Conservation (phyloP, 2,329 filamentous ascomycete species). For the Neocucurbitaria cava region DNA sequence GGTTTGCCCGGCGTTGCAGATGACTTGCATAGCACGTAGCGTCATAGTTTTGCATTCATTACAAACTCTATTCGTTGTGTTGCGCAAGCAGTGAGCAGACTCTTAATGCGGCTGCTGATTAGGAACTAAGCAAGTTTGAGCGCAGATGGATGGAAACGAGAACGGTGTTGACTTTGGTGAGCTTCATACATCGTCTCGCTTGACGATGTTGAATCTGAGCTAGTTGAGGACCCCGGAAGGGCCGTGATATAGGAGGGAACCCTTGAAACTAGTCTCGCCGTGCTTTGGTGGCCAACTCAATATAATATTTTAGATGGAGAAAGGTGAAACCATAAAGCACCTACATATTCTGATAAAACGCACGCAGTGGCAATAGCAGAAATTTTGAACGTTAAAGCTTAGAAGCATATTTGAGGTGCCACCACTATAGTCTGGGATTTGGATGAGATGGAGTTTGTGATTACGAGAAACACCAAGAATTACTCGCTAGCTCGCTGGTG, state of each 20-base stretch:
- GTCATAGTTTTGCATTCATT: constrained; percentile 3
- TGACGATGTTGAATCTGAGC: not conserved
- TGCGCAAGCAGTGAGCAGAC: not conserved
- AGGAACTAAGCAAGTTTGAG: not conserved
- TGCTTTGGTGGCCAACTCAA: too few species aligned
- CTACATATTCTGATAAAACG: too few species aligned
- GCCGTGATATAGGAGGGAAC: not conserved
- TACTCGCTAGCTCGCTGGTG: not conserved
- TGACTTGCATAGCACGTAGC: constrained; percentile 12
- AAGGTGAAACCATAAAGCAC: too few species aligned
- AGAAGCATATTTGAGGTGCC: too few species aligned
- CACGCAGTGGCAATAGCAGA: too few species aligned
- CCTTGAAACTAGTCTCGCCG: too few species aligned
- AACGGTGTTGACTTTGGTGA: not conserved
- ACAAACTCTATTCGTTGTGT: not conserved
- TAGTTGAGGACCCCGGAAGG: too few species aligned
- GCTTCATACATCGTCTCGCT: too few species aligned
- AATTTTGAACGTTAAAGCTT: too few species aligned
- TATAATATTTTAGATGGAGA: too few species aligned
- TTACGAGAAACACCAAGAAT: not conserved
- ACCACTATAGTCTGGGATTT: too few species aligned
- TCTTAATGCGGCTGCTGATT: not conserved
- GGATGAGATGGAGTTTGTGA: too few species aligned
- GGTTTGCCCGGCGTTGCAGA: constrained; percentile 9
- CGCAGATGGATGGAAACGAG: not conserved